Conservation (phyloP, 1,139 yeast genomes). For the Kodamaea fungicola region DNA sequence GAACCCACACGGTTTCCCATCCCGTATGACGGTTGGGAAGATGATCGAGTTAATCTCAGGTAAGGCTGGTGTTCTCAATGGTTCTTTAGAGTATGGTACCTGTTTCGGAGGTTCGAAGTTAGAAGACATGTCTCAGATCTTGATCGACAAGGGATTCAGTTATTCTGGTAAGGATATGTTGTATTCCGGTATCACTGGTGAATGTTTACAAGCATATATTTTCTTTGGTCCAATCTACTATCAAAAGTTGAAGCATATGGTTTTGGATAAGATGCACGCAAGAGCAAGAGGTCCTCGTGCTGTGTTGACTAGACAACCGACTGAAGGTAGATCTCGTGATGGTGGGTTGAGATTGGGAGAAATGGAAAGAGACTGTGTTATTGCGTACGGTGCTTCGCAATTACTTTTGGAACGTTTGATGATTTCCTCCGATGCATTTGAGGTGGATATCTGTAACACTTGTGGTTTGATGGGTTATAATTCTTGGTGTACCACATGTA, state of each 20-base stretch:
- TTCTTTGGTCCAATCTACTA: slow-evolving; percentile 98
- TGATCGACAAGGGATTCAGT: slow-evolving; percentile 87
- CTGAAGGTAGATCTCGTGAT: slow-evolving; percentile 98
- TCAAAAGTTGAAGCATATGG: slow-evolving; percentile 98
- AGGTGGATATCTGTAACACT: slow-evolving; percentile 87
- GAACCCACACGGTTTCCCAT: slow-evolving; percentile 99
- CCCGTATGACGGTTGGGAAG: slow-evolving; percentile 99
- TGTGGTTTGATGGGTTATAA: slow-evolving; percentile 99
- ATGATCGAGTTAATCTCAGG: slow-evolving; percentile 97
- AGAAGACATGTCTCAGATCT: slow-evolving; percentile 91
- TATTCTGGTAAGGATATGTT: slow-evolving; percentile 98
- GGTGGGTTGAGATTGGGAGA: slow-evolving; percentile 99
- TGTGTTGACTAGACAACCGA: slow-evolving; percentile 95
- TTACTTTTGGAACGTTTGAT: slow-evolving; percentile 87
- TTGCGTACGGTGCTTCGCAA: slow-evolving; percentile 98
- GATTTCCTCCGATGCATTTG: slow-evolving; percentile 97
- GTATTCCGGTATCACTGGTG: slow-evolving; percentile 98
- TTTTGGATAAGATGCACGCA: slow-evolving; percentile 97
- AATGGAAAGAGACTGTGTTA: slow-evolving; percentile 99
- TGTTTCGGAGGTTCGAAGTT: slow-evolving; percentile 96
- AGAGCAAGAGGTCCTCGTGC: slow-evolving; percentile 99
- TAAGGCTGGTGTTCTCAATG: slow-evolving; percentile 94
- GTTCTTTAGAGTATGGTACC: slow-evolving; percentile 90
- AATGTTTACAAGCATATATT: slow-evolving; percentile 92
- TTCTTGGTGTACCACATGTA: slow-evolving; percentile 96